Base-by-base conservation (phyloP, 352 stramenopile species). In the Phytophthora chlamydospora region DNA sequence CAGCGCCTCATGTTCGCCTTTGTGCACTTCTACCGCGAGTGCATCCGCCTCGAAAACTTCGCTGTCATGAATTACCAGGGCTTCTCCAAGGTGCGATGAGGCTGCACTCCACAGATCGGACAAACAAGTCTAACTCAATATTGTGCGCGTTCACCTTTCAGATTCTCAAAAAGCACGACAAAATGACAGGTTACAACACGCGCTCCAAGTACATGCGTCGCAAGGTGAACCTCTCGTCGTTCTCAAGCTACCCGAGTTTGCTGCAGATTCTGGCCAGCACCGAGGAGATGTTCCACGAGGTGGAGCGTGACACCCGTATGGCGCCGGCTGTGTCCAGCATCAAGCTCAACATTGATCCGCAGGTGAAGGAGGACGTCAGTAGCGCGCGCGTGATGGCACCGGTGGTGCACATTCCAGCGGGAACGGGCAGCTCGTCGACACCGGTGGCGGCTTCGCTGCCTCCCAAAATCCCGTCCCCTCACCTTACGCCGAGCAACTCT, bases 81-180 rank as follows among this genome's bases (percentile, higher is more conserved):
- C 33, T 93, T 93, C 49, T 93, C 84, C 43, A 93, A 93, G 76
- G 80, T 89, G 39, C 47, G 17, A 34, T 17, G 14, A 51, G 6
- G 32, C 14, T 38, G 12, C 36, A 31, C 14, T 29, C 24, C 5
- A 6, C 4, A 4, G 4, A 6, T 6, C 4, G 3, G 24, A 29
- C 3, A 29, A 29, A 6, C 11, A 41, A 14, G 12, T 40, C 33
- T 61, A 27, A 60, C 24, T 12, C 31, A 24, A 53, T 38, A 40
- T 54, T 29, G 45, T 36, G 31, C 73, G 12, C 32, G 2, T 7
- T 39, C 45, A n/a, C 36, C 5, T 42, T 47, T 13, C 40, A 74
- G 83, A 93, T 93, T 48, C 55, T 93, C 11, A 93, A 93, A 53
- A 93, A 93, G 51, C 84, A 93, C 53, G 84, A 93, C 72, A 91